phyloP scores from a whole-genome alignment of 345 rosid genomes.

The Syzygium oleosum region DNA sequence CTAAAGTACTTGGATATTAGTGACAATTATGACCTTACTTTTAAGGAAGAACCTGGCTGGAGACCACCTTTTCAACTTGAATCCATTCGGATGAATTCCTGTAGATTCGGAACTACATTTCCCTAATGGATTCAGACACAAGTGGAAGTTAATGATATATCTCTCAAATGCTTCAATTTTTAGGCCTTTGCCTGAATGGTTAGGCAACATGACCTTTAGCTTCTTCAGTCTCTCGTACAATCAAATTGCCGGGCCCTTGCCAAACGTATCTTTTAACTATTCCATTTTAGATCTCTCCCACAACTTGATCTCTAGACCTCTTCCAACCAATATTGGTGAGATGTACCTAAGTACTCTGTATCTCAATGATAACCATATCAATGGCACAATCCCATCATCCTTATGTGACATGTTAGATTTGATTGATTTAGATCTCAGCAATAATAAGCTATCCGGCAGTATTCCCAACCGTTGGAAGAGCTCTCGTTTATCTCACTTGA shows the following conservation, averaged over 20 bases:
- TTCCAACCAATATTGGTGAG: neutral
- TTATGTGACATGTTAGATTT: neutral
- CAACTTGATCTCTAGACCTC: neutral
- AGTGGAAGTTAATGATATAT: neutral
- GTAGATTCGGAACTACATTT: neutral
- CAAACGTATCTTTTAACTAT: neutral
- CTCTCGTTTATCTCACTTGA: neutral
- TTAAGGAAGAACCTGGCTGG: neutral
- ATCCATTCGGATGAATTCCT: neutral
- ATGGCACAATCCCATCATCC: neutral
- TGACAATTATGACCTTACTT: neutral
- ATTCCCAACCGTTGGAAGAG: neutral
- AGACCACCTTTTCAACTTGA: neutral
- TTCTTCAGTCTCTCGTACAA: neutral
- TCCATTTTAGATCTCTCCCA: neutral
- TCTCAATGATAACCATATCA: neutral
- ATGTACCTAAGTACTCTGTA: neutral
- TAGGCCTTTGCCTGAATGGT: neutral
- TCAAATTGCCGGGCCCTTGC: neutral
- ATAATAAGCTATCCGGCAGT: neutral
- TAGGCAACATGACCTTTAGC: neutral
- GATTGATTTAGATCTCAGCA: neutral
- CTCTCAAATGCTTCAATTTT: neutral
- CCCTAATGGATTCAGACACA: neutral
- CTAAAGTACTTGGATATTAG: neutral